phyloP scores from a whole-genome alignment of 1,284 basidiomycete genomes.

The Sphagnurus paluster region DNA sequence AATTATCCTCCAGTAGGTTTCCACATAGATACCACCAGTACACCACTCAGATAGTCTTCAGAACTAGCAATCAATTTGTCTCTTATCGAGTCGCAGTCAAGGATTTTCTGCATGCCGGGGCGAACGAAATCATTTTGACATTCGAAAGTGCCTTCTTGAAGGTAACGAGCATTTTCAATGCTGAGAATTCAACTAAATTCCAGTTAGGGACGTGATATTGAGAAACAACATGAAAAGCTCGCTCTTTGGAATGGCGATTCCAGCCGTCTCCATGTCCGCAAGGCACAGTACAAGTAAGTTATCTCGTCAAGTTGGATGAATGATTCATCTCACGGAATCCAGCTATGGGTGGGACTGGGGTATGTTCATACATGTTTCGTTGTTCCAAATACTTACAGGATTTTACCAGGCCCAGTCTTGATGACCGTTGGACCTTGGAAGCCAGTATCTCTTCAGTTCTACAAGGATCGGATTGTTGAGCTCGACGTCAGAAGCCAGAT shows the following conservation, averaged over 20 bases:
- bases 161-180: not conserved
- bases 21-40: not conserved
- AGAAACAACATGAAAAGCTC: slow-evolving; percentile 60
- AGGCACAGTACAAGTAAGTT: slow-evolving; percentile 82
- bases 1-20: slow-evolving; percentile 61
- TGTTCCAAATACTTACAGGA: not conserved
- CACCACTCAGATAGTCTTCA: slow-evolving; percentile 23
- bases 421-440: slow-evolving; percentile 84
- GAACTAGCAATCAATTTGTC: slow-evolving; percentile 80
- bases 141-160: slow-evolving; percentile 62
- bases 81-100: slow-evolving; percentile 64
- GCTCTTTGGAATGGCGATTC: slow-evolving; percentile 86
- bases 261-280: slow-evolving; percentile 82
- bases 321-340: not conserved
- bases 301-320: not conserved
- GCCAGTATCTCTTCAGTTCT: slow-evolving; percentile 70
- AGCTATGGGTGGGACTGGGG: slow-evolving; percentile 91
- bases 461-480: slow-evolving; percentile 62
- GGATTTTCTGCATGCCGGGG: slow-evolving; percentile 49
- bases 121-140: slow-evolving; percentile 67
- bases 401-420: slow-evolving; percentile 58
- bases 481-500: slow-evolving; percentile 59
- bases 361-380: slow-evolving; percentile 25
- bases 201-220: slow-evolving; percentile 60
- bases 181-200: not conserved